Conservation (phyloP, 345 rosid genomes). For the Lenwebbia sp. region DNA sequence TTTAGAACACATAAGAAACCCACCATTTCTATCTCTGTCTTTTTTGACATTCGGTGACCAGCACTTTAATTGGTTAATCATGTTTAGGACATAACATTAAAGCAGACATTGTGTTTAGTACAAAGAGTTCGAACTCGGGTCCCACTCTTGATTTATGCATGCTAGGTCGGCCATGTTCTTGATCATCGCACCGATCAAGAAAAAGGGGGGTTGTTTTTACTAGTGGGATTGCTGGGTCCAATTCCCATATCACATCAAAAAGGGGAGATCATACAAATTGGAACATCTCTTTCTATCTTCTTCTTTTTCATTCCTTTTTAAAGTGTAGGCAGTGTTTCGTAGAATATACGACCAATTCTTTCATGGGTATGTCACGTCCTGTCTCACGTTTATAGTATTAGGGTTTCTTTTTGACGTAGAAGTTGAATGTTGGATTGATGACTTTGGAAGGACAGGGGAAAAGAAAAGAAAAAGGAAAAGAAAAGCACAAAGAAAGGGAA, state of each 20-base stretch:
- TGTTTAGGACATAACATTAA: conserved; percentile 23
- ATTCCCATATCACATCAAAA: neutral
- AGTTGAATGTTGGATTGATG: conserved; percentile 14
- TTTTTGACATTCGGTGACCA: conserved; percentile 30
- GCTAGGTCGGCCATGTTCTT: neutral
- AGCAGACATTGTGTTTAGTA: neutral
- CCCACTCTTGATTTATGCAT: conserved; percentile 9
- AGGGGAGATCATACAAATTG: neutral
- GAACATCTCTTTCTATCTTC: neutral
- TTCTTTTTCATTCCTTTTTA: neutral
- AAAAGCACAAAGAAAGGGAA: neutral
- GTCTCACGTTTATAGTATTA: neutral
- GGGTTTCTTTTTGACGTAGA: conserved; percentile 15
- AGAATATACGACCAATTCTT: conserved; percentile 4
- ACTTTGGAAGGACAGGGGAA: conserved; percentile 6
- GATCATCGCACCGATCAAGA: neutral
- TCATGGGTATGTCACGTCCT: neutral
- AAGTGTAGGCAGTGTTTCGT: neutral
- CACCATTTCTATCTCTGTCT: conserved; percentile 12
- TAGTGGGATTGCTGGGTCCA: neutral
- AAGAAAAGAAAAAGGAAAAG: neutral
- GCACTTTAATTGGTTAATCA: conserved; percentile 14
- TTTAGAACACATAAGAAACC: neutral
- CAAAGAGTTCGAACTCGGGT: conserved; percentile 9
- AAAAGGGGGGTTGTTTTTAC: neutral